These are phyloP conservation scores for Neoarthrinium moseri DNA, from an alignment of 2,329 filamentous ascomycete genomes.

Conservation along the genomic window DNA sequence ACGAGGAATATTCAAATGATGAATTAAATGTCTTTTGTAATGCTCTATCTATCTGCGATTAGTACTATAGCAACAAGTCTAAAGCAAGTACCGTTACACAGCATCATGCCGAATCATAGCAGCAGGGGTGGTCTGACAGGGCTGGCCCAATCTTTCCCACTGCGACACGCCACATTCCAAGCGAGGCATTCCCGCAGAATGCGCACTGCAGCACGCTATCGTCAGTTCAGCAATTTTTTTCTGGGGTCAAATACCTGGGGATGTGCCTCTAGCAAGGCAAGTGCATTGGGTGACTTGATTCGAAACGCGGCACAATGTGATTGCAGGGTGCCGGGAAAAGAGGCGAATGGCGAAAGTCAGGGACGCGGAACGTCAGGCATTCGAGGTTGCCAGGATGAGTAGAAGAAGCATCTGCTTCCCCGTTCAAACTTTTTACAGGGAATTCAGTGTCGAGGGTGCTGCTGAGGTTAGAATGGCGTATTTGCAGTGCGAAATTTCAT, in stretches of 20 bases:
- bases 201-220: not conserved
- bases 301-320: no score
- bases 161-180: not conserved
- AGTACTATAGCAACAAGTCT: not conserved
- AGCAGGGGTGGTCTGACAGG: not conserved
- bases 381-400: not conserved
- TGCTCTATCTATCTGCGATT: not conserved
- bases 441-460: slow-evolving; percentile 18
- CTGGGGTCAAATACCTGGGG: not conserved
- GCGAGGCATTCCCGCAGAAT: not conserved
- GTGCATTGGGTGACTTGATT: not conserved
- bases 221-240: not conserved
- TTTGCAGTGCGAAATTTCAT: slow-evolving; percentile 8
- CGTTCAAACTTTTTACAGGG: slow-evolving; percentile 17
- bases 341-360: not conserved
- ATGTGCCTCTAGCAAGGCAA: not conserved
- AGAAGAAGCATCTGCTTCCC: not conserved
- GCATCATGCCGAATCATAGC: not conserved
- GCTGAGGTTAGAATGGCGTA: slow-evolving; percentile 25
- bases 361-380: not conserved
- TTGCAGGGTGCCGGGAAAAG: no score
- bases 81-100: not conserved
- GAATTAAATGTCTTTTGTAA: not conserved
- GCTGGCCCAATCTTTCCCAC: not conserved
- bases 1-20: not conserved